Base-by-base conservation (phyloP, 495 filamentous ascomycete species). In the Daldinia vernicosa region DNA sequence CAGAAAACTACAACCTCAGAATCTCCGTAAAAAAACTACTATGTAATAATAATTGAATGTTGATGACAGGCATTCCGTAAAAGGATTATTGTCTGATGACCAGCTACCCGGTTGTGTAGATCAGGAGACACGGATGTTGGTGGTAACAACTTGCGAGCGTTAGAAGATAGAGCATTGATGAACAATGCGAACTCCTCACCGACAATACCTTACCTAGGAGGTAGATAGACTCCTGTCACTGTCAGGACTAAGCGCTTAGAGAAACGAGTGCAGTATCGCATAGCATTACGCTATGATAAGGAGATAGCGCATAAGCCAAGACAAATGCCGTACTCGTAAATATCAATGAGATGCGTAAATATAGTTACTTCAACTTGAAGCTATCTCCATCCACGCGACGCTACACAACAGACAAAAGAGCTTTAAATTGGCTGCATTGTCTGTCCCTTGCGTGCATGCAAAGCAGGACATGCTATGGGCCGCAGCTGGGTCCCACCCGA, bases 121-220 rank as follows among this genome's bases (percentile, higher is more conserved):
- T 75, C 74, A 75, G 67, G 74, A 71, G 74, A 76, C 30, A 60
- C 72, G 69, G 74, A 75, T 70, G 68, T 58, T 68, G 54, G 56
- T 72, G 68, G 71, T 39, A 69, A 19, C 63, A 62, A 51, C 65
- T 72, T 58, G 57, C 65, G 60, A 72, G 57, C 59, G 71, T 74
- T 43, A 60, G 57, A 74, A 22, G 59, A 60, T 26, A 69, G 61
- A 72, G 70, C 59, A 64, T 71, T 69, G 43, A 76, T 59, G 59
- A 67, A 27, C 57, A 43, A 67, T 54, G 40, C 55, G 30, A 43
- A 51, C 52, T 61, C 35, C 57, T 30, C 45, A 51, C 56, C 30
- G 26, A 61, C 58, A 65, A 66, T 72, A 54, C 47, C 26, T 27
- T n/a, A n/a, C n/a, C n/a, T n/a, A n/a, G n/a, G n/a, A 27, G 6